Conservation (phyloP, 495 filamentous ascomycete species). For the Talaromyces nanjingensis region DNA sequence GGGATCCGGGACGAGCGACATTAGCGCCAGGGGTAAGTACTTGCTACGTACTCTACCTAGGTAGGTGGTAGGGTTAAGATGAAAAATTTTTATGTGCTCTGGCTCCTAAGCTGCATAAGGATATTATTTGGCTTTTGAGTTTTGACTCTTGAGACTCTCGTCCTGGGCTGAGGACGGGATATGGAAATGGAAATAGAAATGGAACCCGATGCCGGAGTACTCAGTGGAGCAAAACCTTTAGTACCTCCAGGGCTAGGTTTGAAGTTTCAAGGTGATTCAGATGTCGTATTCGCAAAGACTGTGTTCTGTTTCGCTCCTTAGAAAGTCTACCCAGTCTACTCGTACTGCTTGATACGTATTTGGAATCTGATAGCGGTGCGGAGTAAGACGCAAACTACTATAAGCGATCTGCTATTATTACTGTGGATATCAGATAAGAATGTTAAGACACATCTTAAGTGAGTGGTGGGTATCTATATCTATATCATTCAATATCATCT, state of each 20-base stretch:
- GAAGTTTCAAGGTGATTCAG: background rate
- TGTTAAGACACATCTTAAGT: background rate
- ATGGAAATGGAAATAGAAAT: background rate
- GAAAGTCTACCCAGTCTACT: too few species aligned
- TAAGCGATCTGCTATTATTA: background rate
- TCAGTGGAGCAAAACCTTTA: too few species aligned
- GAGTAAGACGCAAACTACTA: background rate
- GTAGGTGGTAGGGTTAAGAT: too few species aligned
- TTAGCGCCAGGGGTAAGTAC: background rate
- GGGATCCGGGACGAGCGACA: background rate
- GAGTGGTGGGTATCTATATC: background rate
- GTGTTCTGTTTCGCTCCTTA: background rate
- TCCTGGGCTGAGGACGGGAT: background rate
- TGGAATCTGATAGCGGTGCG: background rate
- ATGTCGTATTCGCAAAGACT: background rate
- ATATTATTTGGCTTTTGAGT: background rate
- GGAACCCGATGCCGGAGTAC: background rate
- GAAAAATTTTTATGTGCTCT: too few species aligned
- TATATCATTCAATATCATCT: background rate
- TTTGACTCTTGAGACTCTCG: too few species aligned
- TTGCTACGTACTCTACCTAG: too few species aligned
- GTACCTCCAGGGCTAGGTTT: background rate
- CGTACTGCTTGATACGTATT: too few species aligned
- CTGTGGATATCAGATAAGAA: background rate
- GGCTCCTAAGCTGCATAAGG: background rate